Evolutionary conservation across 306 rosid species (phyloP).

Genomic region (Lotus japonicus): DNA sequence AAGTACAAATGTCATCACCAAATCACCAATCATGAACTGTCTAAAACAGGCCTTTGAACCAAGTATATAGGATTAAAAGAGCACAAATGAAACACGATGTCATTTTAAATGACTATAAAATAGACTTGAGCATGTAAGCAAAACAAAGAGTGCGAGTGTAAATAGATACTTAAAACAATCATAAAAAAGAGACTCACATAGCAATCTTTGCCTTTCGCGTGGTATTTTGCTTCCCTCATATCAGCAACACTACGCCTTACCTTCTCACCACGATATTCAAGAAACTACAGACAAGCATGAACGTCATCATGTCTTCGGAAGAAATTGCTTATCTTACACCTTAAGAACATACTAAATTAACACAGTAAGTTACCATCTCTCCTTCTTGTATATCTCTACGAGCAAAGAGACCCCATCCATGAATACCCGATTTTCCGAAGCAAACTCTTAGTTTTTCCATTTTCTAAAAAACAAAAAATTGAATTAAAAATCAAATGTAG

Average conservation of each 20-base stretch:
- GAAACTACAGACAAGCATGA: constrained; percentile 55
- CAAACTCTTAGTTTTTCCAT: constrained; percentile 67
- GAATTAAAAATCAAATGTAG: neutral
- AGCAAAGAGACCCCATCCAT: constrained; percentile 99
- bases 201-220: constrained; percentile 84
- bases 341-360: constrained; percentile 1
- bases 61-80: neutral
- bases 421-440: constrained; percentile 98
- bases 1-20: neutral
- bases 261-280: constrained; percentile 88
- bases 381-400: constrained; percentile 88
- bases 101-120: neutral
- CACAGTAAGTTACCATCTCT: constrained; percentile 63
- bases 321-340: neutral
- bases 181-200: constrained; percentile 53
- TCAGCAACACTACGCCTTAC: constrained; percentile 88
- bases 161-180: neutral
- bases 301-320: neutral
- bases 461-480: constrained; percentile 42
- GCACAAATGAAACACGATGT: neutral
- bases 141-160: neutral
- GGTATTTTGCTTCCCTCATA: constrained; percentile 73
- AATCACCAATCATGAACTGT: constrained; percentile 1
- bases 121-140: neutral
- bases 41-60: constrained; percentile 10